Evolutionary conservation across 768 basidiomycete genomes (phyloP).

Genomic region (Lepiota brunneoincarnata): DNA sequence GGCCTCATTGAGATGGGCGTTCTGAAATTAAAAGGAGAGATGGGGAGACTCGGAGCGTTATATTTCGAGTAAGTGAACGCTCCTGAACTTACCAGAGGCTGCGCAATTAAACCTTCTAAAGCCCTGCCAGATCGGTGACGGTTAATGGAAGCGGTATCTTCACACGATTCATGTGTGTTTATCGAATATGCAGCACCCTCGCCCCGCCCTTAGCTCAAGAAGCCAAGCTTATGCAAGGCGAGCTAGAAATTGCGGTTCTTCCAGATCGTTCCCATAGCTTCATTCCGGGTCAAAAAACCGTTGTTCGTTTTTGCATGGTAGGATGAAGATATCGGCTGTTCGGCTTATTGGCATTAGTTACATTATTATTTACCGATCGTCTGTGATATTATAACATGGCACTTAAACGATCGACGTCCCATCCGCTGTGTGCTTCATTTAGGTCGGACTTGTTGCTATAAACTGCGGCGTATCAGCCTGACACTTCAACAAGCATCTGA

Average conservation of each 20-base stretch:
- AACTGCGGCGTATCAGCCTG: too few species aligned
- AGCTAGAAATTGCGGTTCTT: constrained; percentile 50
- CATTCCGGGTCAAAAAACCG: constrained; percentile 52
- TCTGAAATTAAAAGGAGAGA: constrained; percentile 29
- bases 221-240: constrained; percentile 41
- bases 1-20: constrained; percentile 25
- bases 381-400: too few species aligned
- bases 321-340: constrained; percentile 27
- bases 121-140: constrained; percentile 29
- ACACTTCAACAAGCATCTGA: too few species aligned
- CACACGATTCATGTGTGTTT: constrained; percentile 35
- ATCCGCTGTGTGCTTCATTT: too few species aligned
- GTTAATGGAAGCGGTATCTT: constrained; percentile 30
- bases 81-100: neutral
- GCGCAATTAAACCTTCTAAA: constrained; percentile 10
- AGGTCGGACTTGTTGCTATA: too few species aligned
- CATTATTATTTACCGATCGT: too few species aligned
- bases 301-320: constrained; percentile 51
- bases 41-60: constrained; percentile 32
- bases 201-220: constrained; percentile 6
- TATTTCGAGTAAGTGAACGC: constrained; percentile 29
- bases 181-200: constrained; percentile 21
- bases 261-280: constrained; percentile 51
- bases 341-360: too few species aligned
- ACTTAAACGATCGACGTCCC: too few species aligned